phyloP scores from a whole-genome alignment of 192 early-diverging fungal genomes.

The Backusella morwellensis region DNA sequence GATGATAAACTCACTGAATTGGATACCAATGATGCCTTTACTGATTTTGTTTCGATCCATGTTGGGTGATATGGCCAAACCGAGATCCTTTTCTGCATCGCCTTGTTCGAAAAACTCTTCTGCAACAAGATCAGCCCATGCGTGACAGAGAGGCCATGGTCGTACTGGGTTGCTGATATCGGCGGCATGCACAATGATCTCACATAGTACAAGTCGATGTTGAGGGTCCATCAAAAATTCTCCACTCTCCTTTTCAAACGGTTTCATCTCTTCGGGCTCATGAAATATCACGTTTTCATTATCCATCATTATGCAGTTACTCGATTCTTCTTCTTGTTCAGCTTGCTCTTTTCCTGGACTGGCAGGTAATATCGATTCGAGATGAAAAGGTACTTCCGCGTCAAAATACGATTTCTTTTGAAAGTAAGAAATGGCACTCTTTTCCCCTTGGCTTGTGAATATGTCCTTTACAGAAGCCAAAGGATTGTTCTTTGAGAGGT shows the following conservation, averaged over 20 bases:
- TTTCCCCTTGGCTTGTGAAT: background rate
- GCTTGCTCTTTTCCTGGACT: background rate
- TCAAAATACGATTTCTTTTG: background rate
- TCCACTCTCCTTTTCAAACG: background rate
- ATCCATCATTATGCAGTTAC: background rate
- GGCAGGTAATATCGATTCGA: background rate
- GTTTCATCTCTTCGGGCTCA: background rate
- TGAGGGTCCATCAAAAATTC: slow-evolving; percentile 22
- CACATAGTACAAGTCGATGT: slow-evolving; percentile 59
- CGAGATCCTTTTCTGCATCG: slow-evolving; percentile 73
- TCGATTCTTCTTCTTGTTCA: background rate
- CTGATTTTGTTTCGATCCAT: slow-evolving; percentile 79
- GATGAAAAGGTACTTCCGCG: background rate
- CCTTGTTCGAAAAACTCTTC: slow-evolving; percentile 88
- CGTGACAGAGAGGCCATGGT: slow-evolving; percentile 81
- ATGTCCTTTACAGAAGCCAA: background rate
- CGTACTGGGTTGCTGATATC: slow-evolving; percentile 88
- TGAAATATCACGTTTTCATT: background rate
- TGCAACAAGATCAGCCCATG: slow-evolving; percentile 85
- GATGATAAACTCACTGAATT: slow-evolving; percentile 86
- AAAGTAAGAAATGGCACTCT: background rate
- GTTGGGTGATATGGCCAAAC: slow-evolving; percentile 78
- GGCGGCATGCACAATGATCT: slow-evolving; percentile 82
- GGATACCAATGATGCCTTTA: slow-evolving; percentile 71
- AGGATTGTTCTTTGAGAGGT: background rate